These are phyloP conservation scores for Chalaropsis ovoidea DNA, from an alignment of 2,329 filamentous ascomycete genomes.

Conservation along the genomic window DNA sequence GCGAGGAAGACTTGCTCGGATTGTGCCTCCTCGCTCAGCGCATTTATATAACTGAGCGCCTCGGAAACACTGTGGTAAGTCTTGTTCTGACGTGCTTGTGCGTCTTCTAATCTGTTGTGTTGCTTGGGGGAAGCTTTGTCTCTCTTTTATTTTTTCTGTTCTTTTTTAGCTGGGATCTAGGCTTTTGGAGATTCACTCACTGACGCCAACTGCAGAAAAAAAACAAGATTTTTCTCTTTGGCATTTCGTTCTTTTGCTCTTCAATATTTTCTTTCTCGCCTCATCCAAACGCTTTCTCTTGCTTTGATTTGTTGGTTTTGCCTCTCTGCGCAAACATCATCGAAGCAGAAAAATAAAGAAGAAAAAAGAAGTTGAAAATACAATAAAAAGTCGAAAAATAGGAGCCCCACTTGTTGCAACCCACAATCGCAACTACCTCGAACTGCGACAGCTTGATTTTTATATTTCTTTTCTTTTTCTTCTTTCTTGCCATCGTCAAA, in stretches of 20 bases:
- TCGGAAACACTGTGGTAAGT: background rate
- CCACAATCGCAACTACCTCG: slow-evolving; percentile 13
- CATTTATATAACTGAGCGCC: background rate
- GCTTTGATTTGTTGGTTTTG: too few species aligned
- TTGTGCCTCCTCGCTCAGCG: background rate
- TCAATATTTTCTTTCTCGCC: background rate
- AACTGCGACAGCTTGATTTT: slow-evolving; percentile 1
- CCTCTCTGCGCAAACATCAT: background rate
- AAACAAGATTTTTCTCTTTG: background rate
- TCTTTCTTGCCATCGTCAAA: background rate
- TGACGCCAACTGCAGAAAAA: slow-evolving; percentile 5
- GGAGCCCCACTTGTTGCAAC: background rate
- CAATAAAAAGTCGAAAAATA: background rate
- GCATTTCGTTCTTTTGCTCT: slow-evolving; percentile 1
- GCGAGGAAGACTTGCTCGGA: background rate
- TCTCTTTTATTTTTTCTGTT: background rate
- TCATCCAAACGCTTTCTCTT: background rate
- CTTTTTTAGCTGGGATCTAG: background rate
- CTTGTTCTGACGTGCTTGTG: background rate
- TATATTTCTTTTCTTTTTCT: background rate
- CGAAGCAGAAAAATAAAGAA: background rate
- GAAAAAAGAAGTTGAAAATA: background rate
- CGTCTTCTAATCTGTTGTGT: background rate
- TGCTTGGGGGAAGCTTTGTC: background rate
- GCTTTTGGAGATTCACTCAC: background rate